Evolutionary conservation across 1,284 basidiomycete genomes (phyloP), one percentile per base, ranked within the genome.

Genomic region (Cryptococcus depauperatus): DNA sequence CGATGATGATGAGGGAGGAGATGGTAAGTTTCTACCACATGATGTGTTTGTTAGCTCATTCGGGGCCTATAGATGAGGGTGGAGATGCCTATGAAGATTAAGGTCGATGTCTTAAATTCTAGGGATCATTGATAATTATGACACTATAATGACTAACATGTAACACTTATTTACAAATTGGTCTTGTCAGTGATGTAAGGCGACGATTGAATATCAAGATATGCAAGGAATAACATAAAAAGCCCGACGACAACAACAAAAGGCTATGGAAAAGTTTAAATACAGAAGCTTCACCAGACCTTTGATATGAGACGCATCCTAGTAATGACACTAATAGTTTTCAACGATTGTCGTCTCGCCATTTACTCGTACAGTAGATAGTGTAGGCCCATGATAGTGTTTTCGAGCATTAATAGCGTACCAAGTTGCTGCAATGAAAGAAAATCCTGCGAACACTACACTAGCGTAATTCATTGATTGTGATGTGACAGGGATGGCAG

Each of bases 381-480:
- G 38, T 1, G 48, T 47, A 6, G 64, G 64, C 5, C 64, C 64
- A 22, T 50, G 38, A 43, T 64, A 67, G 32, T 59, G 54, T 32
- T 61, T 59, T 22, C 59, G 50, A 10, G 62, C 64, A 39, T 56
- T 66, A 35, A 67, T 53, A n/a, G 55, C 50, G 47, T 71, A 72
- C 66, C 68, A 72, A 10, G 68, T 22, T 0, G 57, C 59, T 3
- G 66, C 66, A 29, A 72, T 64, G 18, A 57, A 40, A 16, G 63
- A 58, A 46, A 72, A 71, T 7, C 64, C 68, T 3, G 55, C 63
- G 41, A 70, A 65, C 9, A 70, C 68, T 14, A 67, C 68, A 6
- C 57, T 61, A 13, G 68, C 64, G 48, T 70, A 71, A 58, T 71
- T 75, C 71, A 75, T 75, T 10, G 63, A 69, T 9, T 48, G 41